phyloP scores from a whole-genome alignment of 2,329 filamentous ascomycete species.

The Fusarium irregulare region DNA sequence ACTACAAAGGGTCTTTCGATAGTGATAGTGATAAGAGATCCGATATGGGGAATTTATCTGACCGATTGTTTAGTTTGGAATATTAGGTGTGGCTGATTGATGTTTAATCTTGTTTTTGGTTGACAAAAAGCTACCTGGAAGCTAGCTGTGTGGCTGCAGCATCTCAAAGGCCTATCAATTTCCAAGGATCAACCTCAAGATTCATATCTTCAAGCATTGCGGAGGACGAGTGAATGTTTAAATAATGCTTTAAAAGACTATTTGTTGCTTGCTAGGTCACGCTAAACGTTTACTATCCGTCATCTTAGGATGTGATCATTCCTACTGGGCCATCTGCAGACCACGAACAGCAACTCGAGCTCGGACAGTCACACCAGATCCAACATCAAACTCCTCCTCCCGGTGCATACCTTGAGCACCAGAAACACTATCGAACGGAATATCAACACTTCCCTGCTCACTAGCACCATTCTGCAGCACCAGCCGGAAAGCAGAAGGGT shows the following conservation, averaged over 20 bases:
- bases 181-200: too few species aligned
- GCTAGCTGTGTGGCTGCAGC: too few species aligned
- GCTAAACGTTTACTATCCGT: too few species aligned
- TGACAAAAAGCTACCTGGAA: too few species aligned
- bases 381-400: slow-evolving; percentile 36
- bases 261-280: too few species aligned
- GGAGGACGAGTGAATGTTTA: too few species aligned
- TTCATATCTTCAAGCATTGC: background rate
- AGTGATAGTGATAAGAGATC: background rate
- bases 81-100: background rate
- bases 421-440: slow-evolving; percentile 28
- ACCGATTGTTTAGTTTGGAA: background rate
- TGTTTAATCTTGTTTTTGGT: background rate
- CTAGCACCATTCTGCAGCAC: slow-evolving; percentile 34
- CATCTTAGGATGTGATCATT: background rate
- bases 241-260: too few species aligned
- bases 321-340: slow-evolving; percentile 31
- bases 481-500: slow-evolving; percentile 30
- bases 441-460: slow-evolving; percentile 29
- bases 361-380: slow-evolving; percentile 33
- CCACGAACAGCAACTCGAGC: slow-evolving; percentile 38
- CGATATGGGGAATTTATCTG: background rate
- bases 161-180: too few species aligned
- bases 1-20: background rate
- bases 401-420: slow-evolving; percentile 28